Evolutionary conservation across 139 green algal species (phyloP), one percentile per base, ranked within the genome.

Genomic region (Asterochloris erici): DNA sequence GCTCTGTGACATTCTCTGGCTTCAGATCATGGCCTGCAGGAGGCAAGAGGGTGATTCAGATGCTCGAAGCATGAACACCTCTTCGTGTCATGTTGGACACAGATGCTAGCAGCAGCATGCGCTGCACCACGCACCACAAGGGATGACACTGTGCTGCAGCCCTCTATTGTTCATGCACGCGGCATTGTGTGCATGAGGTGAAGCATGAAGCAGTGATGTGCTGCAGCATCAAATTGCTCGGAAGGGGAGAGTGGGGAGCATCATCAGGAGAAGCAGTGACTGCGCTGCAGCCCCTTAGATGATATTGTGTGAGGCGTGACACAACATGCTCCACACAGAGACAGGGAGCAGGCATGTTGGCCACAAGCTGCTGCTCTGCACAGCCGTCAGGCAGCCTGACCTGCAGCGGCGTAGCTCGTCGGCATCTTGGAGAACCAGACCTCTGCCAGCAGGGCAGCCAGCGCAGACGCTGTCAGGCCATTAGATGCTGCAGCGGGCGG

Each of bases 381-480:
- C 66, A 71, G 10, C 66, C 9, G 17, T 4, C 66, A 71, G 66
- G 26, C 17, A 63, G 23, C 24, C 81, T 66, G 10, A 84, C 82
- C 82, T 74, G 75, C 64, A 17, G 63, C 77, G 47, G 61, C 69
- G 23, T 75, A 85, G n/a, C 76, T 70, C 11, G 63, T 77, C 9
- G 69, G 73, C 16, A 73, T 28, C 11, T 17, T 68, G 0, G 66
- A 54, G 60, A 85, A 85, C 82, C 82, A 85, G 1, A 81, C 19
- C 14, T 85, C 82, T 68, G 82, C 77, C 73, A 85, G 74, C 27
- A 85, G 82, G 0, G 68, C 77, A 23, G 82, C 78, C 68, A 85
- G 77, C 19, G 77, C 60, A 10, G 68, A 54, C 0, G 27, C 2
- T 27, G 82, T 79, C 68, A 82, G 24, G 17, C 82, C 77, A 76